Conservation (phyloP, 306 rosid species). For the Cucurbita moschata region DNA sequence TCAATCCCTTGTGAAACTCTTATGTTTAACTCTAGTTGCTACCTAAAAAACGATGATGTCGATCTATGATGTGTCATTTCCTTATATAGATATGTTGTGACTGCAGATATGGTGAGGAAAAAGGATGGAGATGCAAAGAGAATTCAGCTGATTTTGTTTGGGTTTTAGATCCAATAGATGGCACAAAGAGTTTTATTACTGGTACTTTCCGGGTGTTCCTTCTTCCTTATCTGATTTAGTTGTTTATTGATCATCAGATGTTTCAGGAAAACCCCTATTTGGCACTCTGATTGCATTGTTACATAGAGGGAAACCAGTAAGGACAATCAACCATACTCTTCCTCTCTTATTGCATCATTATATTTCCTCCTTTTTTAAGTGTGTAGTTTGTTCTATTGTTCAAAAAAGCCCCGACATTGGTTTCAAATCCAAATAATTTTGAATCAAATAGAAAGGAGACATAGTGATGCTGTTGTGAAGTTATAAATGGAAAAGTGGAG, state of each 20-base stretch:
- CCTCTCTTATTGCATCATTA: background rate
- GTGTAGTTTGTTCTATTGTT: background rate
- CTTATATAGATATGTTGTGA: background rate
- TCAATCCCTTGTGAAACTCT: background rate
- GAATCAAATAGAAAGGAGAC: background rate
- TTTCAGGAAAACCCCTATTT: constrained; percentile 81
- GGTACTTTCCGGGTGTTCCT: constrained; percentile 27
- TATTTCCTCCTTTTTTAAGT: background rate
- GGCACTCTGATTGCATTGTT: constrained; percentile 86
- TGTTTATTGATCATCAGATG: constrained; percentile 1
- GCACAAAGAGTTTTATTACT: constrained; percentile 87
- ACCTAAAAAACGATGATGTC: background rate
- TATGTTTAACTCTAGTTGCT: background rate
- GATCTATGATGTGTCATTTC: background rate
- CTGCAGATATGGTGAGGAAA: constrained; percentile 86
- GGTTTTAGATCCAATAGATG: constrained; percentile 96
- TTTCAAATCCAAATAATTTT: background rate
- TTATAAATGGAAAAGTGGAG: background rate
- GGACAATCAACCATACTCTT: constrained; percentile 16
- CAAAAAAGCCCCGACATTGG: background rate
- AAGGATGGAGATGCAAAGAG: constrained; percentile 80
- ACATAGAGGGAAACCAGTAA: constrained; percentile 60
- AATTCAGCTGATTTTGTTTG: constrained; percentile 63
- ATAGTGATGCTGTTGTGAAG: background rate
- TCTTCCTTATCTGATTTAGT: background rate